Percentiles rank a stretch among this genome's conserved stretches.
phyloP scores from a whole-genome alignment of 768 basidiomycete genomes.

The Suillus placidus region DNA sequence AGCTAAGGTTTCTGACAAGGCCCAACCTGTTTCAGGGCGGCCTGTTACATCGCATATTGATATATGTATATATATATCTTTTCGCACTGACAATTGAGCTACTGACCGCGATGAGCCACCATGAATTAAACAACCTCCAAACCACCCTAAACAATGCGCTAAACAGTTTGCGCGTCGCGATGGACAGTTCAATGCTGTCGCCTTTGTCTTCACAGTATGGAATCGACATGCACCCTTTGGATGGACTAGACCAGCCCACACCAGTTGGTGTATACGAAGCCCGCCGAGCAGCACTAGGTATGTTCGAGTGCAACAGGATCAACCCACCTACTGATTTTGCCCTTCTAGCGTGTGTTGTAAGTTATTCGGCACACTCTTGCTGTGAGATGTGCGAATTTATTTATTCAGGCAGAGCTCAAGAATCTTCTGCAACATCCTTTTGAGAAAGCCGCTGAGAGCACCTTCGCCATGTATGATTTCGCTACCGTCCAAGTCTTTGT shows the following conservation, averaged over 20 bases:
- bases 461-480: conserved; percentile 22
- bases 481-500: conserved; percentile 19
- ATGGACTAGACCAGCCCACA: neutral
- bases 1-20: too few species aligned
- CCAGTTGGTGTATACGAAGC: conserved; percentile 5
- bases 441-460: conserved; percentile 1
- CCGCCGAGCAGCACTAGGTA: conserved; percentile 6
- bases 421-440: conserved; percentile 9
- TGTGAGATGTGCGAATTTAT: neutral
- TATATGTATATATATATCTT: neutral
- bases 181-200: neutral
- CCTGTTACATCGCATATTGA: neutral
- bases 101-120: neutral
- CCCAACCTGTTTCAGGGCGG: too few species aligned
- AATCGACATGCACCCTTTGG: conserved; percentile 2
- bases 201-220: conserved; percentile 2
- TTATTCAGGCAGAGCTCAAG: conserved; percentile 4
- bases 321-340: neutral
- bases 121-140: neutral
- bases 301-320: neutral
- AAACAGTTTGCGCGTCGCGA: neutral
- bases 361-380: neutral
- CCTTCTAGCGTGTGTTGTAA: neutral
- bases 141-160: conserved; percentile 1
- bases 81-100: neutral